phyloP scores from a whole-genome alignment of 805 yeast genomes.

The Yarrowia alimentaria region DNA sequence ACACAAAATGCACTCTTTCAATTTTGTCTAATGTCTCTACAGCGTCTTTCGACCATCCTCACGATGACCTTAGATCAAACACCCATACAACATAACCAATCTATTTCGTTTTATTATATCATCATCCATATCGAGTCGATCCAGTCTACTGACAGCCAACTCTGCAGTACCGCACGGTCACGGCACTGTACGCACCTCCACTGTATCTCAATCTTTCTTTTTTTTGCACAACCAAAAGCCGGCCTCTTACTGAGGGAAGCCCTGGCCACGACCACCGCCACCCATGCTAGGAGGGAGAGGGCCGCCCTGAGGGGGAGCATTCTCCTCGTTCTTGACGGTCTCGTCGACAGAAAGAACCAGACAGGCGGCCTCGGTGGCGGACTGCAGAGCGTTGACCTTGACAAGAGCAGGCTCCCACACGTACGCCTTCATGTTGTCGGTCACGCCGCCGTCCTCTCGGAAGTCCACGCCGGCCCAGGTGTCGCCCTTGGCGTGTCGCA shows the following conservation, averaged over 20 bases:
- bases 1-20: no score
- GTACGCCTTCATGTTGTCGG: slow-evolving; percentile 78
- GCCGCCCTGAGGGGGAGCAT: slow-evolving; percentile 41
- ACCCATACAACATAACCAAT: no score
- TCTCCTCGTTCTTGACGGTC: slow-evolving; percentile 53
- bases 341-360: slow-evolving; percentile 94
- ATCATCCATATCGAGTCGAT: no score
- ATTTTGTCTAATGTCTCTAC: no score
- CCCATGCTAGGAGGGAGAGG: slow-evolving; percentile 32
- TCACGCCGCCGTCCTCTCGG: slow-evolving; percentile 42
- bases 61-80: no score
- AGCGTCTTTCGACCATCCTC: no score
- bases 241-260: slow-evolving; percentile 28
- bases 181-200: no score
- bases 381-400: slow-evolving; percentile 86
- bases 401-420: slow-evolving; percentile 99
- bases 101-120: no score
- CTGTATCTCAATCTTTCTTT: no score
- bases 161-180: no score
- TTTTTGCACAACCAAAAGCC: no score
- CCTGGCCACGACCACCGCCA: slow-evolving; percentile 33
- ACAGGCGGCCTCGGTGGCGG: slow-evolving; percentile 96
- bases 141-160: no score
- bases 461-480: slow-evolving; percentile 92
- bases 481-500: slow-evolving; percentile 93